These are phyloP conservation scores for Halteria grandinella DNA, from an alignment of 73 alveolate species.

Conservation along the genomic window DNA sequence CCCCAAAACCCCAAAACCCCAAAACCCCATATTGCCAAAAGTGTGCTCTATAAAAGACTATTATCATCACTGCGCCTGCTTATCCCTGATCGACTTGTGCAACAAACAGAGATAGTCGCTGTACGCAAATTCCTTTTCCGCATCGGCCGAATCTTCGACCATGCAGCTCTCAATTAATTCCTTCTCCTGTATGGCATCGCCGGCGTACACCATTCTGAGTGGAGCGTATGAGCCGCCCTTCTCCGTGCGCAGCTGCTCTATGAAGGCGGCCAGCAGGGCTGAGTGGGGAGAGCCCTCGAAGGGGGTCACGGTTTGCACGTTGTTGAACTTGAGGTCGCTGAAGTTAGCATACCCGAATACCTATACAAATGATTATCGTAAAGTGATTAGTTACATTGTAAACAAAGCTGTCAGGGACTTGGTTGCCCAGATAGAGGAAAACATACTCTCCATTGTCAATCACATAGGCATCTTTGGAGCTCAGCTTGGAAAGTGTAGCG, in stretches of 20 bases:
- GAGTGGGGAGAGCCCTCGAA: slow-evolving; percentile 16
- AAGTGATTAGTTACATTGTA: slow-evolving; percentile 1
- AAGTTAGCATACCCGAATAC: slow-evolving; percentile 50
- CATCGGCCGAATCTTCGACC: slow-evolving; percentile 47
- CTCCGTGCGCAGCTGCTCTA: slow-evolving; percentile 42
- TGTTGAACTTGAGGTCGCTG: slow-evolving; percentile 40
- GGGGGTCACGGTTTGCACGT: slow-evolving; percentile 25
- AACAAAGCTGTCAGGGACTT: slow-evolving; percentile 33
- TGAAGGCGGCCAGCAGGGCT: slow-evolving; percentile 7
- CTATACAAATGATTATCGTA: slow-evolving; percentile 1
- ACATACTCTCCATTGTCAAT: slow-evolving; percentile 76
- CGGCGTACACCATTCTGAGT: slow-evolving; percentile 6
- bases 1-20: no score
- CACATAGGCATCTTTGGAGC: slow-evolving; percentile 53
- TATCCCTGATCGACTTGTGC: slow-evolving; percentile 54
- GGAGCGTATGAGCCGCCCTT: slow-evolving; percentile 52
- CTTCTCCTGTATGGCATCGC: slow-evolving; percentile 35
- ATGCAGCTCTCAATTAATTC: slow-evolving; percentile 35
- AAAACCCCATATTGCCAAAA: not conserved
- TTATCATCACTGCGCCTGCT: not conserved
- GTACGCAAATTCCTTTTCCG: slow-evolving; percentile 60
- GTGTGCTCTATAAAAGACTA: not conserved
- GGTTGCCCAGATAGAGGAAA: slow-evolving; percentile 66
- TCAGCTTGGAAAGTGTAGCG: slow-evolving; percentile 34
- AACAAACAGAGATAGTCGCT: slow-evolving; percentile 51